Evolutionary conservation across 345 rosid genomes (phyloP).

Genomic region (Limnanthes douglasii): DNA sequence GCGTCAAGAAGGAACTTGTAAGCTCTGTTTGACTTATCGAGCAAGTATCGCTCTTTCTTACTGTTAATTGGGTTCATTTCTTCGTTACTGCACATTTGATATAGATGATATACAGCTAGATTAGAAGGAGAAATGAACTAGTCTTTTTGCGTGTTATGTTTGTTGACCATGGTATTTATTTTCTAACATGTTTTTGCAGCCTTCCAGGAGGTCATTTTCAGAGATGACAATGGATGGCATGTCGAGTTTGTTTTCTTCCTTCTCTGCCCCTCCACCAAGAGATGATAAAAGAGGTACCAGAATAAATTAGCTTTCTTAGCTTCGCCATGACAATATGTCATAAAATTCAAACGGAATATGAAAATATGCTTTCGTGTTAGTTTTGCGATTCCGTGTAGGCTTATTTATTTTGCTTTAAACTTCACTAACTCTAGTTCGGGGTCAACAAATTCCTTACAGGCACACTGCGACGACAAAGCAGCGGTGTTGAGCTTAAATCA

Average conservation of each 20-base stretch:
- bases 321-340: constrained; percentile 1
- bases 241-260: constrained; percentile 64
- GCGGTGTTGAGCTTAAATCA: constrained; percentile 40
- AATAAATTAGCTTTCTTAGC: not conserved
- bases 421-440: constrained; percentile 5
- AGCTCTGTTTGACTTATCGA: constrained; percentile 13
- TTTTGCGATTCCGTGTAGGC: too few relatives aligned
- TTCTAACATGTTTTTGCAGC: constrained; percentile 22
- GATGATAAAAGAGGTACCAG: constrained; percentile 42
- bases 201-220: constrained; percentile 60
- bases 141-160: not conserved
- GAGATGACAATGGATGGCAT: constrained; percentile 54
- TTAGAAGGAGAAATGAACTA: not conserved
- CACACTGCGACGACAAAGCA: constrained; percentile 28
- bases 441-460: constrained; percentile 25
- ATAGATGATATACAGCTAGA: not conserved
- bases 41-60: not conserved
- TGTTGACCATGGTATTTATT: constrained; percentile 4
- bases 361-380: constrained; percentile 1
- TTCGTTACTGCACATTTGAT: not conserved
- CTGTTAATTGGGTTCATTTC: not conserved
- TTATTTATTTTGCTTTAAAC: too few relatives aligned
- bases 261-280: constrained; percentile 35
- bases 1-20: constrained; percentile 52
- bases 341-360: not conserved